Evolutionary conservation across 2,329 filamentous ascomycete genomes (phyloP), one percentile per base, ranked within the genome.

Genomic region (Fusarium brevicatenulatum): DNA sequence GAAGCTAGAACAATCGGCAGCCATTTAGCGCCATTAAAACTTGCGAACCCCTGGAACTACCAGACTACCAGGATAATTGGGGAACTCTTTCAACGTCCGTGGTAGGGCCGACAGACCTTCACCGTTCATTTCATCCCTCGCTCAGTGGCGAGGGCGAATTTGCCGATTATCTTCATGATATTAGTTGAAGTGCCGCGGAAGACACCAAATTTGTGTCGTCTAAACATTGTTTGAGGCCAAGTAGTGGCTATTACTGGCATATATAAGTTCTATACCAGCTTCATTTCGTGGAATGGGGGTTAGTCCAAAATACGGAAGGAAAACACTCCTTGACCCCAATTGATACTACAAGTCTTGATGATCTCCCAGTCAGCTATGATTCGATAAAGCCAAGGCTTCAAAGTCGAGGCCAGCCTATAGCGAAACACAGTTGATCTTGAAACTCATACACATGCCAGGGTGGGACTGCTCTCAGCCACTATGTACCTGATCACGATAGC

Each of bases 51-150:
- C 67, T 73, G 70, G 44, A 57, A 46, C 56, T 71, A 47, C 37
- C 49, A 32, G 43, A 46, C 56, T 71, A 47, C 37, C 49, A 32
- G 43, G 37, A 62, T 63, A 53, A 52, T 68, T 73, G 66, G 66
- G 68, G 66, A 61, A 54, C 7, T 68, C 39, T 50, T 55, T 30
- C 56, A 59, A 64, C 19, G 66, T 54, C 71, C 71, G 71, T 64
- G 66, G 58, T 73, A 73, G 58, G 62, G 54, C 70, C 70, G 70
- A 54, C 50, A 57, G 59, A 52, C 36, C 47, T 65, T 71, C 61
- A 68, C 62, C 66, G 63, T 42, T 44, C 44, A 64, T 70, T 69
- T 49, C 40, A 58, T 52, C 25, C 50, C 25, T 65, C 43, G 30
- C 12, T 42, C 15, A 37, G 57, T 43, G 69, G 44, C 57, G 47